Evolutionary conservation across 2,329 filamentous ascomycete genomes (phyloP).

Genomic region (Chrysoporthe cubensis): DNA sequence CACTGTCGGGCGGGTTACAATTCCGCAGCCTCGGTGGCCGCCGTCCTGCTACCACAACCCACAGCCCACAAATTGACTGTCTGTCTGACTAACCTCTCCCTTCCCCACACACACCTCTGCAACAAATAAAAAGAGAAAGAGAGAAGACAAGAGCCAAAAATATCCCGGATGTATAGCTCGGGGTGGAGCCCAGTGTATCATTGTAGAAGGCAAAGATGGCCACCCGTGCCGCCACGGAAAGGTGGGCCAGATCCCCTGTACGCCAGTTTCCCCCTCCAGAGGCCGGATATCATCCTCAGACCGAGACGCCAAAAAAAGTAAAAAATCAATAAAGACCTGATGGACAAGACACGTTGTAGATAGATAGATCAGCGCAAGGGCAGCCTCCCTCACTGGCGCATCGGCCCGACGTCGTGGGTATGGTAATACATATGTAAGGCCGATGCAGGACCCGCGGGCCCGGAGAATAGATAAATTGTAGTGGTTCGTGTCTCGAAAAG

Average conservation of each 20-base stretch:
- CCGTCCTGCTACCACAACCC: too few species aligned
- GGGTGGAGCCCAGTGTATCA: neutral
- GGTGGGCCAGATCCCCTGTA: neutral
- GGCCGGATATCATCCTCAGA: slow-evolving; percentile 22
- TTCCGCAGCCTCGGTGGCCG: too few species aligned
- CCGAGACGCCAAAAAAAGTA: slow-evolving; percentile 14
- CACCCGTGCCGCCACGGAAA: neutral
- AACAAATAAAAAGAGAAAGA: too few species aligned
- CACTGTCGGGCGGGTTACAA: too few species aligned
- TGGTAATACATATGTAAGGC: neutral
- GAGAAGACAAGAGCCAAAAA: too few species aligned
- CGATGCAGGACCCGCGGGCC: neutral
- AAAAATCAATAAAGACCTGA: slow-evolving; percentile 5
- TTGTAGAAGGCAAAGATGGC: neutral
- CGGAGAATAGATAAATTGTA: neutral
- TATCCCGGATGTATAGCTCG: too few species aligned
- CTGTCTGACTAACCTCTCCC: too few species aligned
- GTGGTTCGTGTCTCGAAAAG: neutral
- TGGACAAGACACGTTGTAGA: neutral
- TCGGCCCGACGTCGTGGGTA: neutral
- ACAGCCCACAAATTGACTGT: too few species aligned
- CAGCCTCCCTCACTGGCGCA: neutral
- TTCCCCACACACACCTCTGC: too few species aligned
- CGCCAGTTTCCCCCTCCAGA: slow-evolving; percentile 7
- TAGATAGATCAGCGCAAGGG: neutral